A percentile compares a stretch with the other conserved stretches of the same genome.
phyloP scores from a whole-genome alignment of 1,139 yeast genomes.

The Saccharomyces pastorianus region DNA sequence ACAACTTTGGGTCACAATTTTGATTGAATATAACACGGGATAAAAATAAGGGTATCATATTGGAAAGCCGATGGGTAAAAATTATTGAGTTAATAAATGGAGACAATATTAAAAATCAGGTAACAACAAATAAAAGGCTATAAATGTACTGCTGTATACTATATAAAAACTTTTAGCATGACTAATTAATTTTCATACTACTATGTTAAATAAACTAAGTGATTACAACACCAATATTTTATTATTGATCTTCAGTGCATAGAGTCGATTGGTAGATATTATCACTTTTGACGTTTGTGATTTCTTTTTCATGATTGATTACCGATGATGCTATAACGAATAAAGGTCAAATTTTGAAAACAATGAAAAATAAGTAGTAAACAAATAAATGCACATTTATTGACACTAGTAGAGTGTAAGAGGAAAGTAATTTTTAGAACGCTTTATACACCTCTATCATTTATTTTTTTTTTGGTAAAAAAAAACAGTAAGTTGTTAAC shows the following conservation, averaged over 20 bases:
- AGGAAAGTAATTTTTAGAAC: neutral
- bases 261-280: neutral
- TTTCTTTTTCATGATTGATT: neutral
- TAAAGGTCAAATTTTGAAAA: neutral
- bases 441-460: neutral
- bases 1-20: constrained; percentile 8
- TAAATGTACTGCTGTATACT: neutral
- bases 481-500: neutral
- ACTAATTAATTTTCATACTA: neutral
- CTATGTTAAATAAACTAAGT: neutral
- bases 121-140: neutral
- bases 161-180: neutral
- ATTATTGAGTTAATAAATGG: neutral
- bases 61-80: neutral
- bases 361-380: neutral
- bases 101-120: neutral
- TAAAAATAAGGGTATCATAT: neutral
- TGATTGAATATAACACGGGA: neutral
- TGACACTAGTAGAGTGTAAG: neutral
- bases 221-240: no score
- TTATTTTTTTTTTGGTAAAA: neutral
- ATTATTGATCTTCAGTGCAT: neutral
- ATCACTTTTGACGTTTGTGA: neutral
- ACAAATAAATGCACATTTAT: neutral
- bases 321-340: neutral